Base-by-base conservation (phyloP, 2,329 filamentous ascomycete genomes). In the Fusarium sp. region DNA sequence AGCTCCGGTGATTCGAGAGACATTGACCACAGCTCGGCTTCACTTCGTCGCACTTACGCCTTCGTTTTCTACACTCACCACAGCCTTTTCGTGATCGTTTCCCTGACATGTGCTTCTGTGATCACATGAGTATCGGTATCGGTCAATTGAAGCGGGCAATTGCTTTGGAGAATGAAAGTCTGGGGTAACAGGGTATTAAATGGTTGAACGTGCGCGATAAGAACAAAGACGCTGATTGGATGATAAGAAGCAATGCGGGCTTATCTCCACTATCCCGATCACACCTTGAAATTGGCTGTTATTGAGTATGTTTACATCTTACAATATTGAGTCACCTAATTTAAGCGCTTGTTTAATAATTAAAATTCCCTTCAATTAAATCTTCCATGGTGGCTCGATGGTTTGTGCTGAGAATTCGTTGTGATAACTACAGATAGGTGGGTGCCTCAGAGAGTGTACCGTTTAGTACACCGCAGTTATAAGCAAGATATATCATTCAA, bases 1-100 rank as follows among this genome's bases (percentile, higher is more conserved):
- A 79, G 8, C 15, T 41, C 9, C 78, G 65, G 8, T 64, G 71
- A 22, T 57, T 71, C 1, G 48, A 61, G 3, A 53, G 33, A 28
- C 78, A 79, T 28, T 68, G 76, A 5, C 75, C 70, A 15, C 78
- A 79, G 7, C 59, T 66, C 5, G 78, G 78, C 26, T 79, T 79
- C 18, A 38, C 28, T 26, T 79, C 78, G 50, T 79, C 77, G 24
- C 78, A 79, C 55, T 79, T 79, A 16, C 78, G 61, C 50, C 78
- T 70, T 26, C 77, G 54, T 42, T 75, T 75, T 65, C 78, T 63
- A 53, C 78, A 79, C 72, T 79, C 77, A 48, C 75, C 77, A 62
- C 78, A 79, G 11, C 78, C 78, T 66, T 74, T 71, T 33, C 78
- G 70, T 55, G 78, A 79, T 59, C 78, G 53, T 65, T 60, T 71